Base-by-base conservation (phyloP, 441 rosid genomes). In the Croton setiger region DNA sequence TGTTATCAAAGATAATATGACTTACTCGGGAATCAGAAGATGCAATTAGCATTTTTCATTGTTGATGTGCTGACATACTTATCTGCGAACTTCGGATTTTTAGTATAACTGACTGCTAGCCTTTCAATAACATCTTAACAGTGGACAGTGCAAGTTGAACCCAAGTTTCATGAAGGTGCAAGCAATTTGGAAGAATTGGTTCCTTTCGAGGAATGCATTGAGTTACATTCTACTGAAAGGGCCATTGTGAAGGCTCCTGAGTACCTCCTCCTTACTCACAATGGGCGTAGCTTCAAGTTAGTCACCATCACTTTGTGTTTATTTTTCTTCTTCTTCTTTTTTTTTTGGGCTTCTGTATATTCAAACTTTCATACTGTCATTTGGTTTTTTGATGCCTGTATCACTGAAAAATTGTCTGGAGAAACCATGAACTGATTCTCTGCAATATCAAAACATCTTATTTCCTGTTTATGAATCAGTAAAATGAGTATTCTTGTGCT, bases 221-320 rank as follows among this genome's bases (percentile, higher is more conserved):
- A 89, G 83, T 78, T 96, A 74, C 87, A 76, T 62, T 91, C 98
- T 69, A 87, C 88, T 62, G 87, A 83, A 18, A 85, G 85, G 75
- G 74, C 83, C 57, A 85, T 91, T 75, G 92, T 91, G 71, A 86
- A 81, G 80, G 82, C 87, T 79, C 97, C 99, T 48, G 97, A 91
- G 60, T 91, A 85, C 81, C 88, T 93, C 77, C 93, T 91, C 75
- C 97, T 96, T 71, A 86, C 97, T 62, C 78, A 91, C 74, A 96
- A 96, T 10, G 98, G 98, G 60, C 94, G 98, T 33, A 88, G 83
- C 87, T 93, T 96, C 96, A 96, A 91, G 99, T 96, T 61, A 84
- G 99, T 90, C 67, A 63, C 65, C 80, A 71, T 61, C 64, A 76
- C 67, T 78, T 63, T 27, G 31, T 27, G 61, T 3, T 64, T 57